Evolutionary conservation across 208 protist genomes (phyloP).

Genomic region (Tetramitus jugosus): DNA sequence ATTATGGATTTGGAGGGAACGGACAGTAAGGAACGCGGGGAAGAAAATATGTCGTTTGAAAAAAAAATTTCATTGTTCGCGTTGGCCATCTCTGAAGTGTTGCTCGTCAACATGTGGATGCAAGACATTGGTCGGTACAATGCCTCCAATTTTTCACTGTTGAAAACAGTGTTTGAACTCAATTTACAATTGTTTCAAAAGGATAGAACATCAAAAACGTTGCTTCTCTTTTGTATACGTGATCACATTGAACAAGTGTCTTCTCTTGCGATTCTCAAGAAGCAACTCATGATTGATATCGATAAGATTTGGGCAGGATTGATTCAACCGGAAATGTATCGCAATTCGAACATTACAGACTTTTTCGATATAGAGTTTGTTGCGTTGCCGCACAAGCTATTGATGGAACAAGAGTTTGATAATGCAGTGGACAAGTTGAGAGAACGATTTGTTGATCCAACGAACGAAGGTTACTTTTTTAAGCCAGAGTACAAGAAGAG

Average conservation of each 20-base stretch:
- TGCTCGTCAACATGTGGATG: slow-evolving; percentile 95
- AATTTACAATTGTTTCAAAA: slow-evolving; percentile 86
- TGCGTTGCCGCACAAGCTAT: slow-evolving; percentile 48
- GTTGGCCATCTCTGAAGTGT: slow-evolving; percentile 82
- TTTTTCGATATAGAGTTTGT: slow-evolving; percentile 62
- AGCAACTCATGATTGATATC: slow-evolving; percentile 73
- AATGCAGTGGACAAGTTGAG: background rate
- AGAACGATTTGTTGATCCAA: background rate
- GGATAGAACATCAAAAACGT: slow-evolving; percentile 65
- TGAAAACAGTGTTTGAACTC: slow-evolving; percentile 90
- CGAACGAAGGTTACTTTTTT: background rate
- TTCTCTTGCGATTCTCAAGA: slow-evolving; percentile 49
- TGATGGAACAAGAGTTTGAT: slow-evolving; percentile 35
- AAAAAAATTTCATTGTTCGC: slow-evolving; percentile 91
- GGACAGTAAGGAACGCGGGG: slow-evolving; percentile 85
- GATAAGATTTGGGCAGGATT: slow-evolving; percentile 78
- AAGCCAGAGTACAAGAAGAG: slow-evolving; percentile 7
- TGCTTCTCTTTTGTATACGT: slow-evolving; percentile 86
- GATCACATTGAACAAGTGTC: slow-evolving; percentile 79
- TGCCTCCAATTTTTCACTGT: slow-evolving; percentile 81
- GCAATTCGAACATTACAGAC: slow-evolving; percentile 30
- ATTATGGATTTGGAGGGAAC: slow-evolving; percentile 95
- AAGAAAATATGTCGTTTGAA: slow-evolving; percentile 86
- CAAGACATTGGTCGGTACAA: slow-evolving; percentile 89
- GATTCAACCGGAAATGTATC: slow-evolving; percentile 47